phyloP scores from a whole-genome alignment of 1,284 basidiomycete species.

The Mycena citricolor region DNA sequence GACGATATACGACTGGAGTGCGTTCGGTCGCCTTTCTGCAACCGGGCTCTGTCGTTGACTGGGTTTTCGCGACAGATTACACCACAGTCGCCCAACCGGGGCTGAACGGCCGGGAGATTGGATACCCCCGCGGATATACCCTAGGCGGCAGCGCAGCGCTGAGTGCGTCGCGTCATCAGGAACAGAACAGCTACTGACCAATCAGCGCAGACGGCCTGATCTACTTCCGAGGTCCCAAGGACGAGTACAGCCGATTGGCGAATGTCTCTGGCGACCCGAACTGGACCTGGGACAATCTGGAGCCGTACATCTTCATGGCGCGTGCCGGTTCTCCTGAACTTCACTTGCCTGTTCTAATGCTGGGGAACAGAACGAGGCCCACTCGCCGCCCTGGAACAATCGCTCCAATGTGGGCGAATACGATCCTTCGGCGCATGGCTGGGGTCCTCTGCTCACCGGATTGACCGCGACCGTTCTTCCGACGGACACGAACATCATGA shows the following conservation, averaged over 20 bases:
- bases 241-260: constrained; percentile 41
- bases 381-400: constrained; percentile 19
- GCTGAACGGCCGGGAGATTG: constrained; percentile 29
- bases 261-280: constrained; percentile 36
- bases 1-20: constrained; percentile 33
- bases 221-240: constrained; percentile 41
- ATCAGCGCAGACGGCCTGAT: constrained; percentile 40
- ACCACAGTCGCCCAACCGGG: constrained; percentile 34
- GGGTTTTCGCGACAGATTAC: constrained; percentile 25
- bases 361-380: constrained; percentile 25
- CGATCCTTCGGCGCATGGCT: constrained; percentile 20
- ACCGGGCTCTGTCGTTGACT: background rate
- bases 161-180: too few species aligned
- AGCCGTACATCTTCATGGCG: constrained; percentile 38
- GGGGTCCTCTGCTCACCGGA: constrained; percentile 12
- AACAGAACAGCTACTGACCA: too few species aligned
- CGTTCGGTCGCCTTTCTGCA: background rate
- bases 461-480: constrained; percentile 7
- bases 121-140: constrained; percentile 34
- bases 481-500: constrained; percentile 28
- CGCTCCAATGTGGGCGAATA: constrained; percentile 22
- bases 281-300: constrained; percentile 42
- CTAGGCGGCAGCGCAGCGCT: constrained; percentile 39
- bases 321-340: background rate
- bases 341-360: too few species aligned